Percentiles rank a stretch among this genome's conserved stretches.
Conservation (phyloP, 2,329 filamentous ascomycete genomes). For the Fusarium sulawesiense region DNA sequence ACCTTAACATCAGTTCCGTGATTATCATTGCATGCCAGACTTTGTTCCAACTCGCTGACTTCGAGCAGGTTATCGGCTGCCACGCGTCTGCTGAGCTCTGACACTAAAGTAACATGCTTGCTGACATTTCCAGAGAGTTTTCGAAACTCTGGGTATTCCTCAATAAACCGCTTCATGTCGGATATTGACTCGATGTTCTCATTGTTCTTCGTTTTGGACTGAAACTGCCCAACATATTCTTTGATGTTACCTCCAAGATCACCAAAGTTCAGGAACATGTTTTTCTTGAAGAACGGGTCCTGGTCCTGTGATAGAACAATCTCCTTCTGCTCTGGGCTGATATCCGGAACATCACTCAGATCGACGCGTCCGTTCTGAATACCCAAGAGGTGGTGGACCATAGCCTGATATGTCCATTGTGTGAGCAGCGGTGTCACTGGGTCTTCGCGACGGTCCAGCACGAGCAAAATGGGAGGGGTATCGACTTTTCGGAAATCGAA, state of each 20-base stretch:
- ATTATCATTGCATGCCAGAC: constrained; percentile 95
- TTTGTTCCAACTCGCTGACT: constrained; percentile 96
- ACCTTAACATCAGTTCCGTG: constrained; percentile 92
- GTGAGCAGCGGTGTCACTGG: constrained; percentile 93
- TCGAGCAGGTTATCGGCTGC: constrained; percentile 90
- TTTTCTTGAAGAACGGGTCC: constrained; percentile 98
- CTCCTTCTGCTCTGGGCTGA: constrained; percentile 88
- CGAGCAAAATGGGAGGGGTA: constrained; percentile 90
- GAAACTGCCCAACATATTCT: constrained; percentile 98
- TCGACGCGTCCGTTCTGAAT: constrained; percentile 96
- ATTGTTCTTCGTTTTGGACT: constrained; percentile 95
- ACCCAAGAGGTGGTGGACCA: constrained; percentile 96
- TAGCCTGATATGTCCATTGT: constrained; percentile 99
- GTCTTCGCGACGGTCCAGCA: constrained; percentile 92
- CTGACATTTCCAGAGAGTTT: constrained; percentile 98
- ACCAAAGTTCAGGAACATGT: constrained; percentile 98
- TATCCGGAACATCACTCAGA: constrained; percentile 83
- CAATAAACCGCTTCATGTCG: constrained; percentile 99
- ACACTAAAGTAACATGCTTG: constrained; percentile 96
- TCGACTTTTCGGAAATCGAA: constrained; percentile 97
- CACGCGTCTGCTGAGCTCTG: constrained; percentile 89
- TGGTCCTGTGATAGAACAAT: constrained; percentile 97
- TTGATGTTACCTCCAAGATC: constrained; percentile 97
- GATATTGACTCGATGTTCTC: constrained; percentile 96
- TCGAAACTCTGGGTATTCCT: constrained; percentile 97